These are phyloP conservation scores for Leishmania turanica DNA, from an alignment of 208 protist species.

Conservation along the genomic window DNA sequence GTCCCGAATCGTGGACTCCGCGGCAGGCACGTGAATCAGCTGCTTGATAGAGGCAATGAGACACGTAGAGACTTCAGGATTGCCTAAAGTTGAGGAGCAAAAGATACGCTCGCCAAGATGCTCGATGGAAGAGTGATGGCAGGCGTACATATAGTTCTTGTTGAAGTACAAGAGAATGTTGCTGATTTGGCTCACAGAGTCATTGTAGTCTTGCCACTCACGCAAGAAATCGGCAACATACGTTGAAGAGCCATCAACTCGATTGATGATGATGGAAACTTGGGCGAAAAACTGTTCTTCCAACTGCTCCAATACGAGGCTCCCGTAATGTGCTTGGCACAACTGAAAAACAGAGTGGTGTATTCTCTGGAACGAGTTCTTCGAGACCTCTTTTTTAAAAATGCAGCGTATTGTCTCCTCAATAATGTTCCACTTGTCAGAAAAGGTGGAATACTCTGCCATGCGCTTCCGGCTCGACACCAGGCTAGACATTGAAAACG, in stretches of 20 bases:
- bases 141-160: slow-evolving; percentile 47
- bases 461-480: slow-evolving; percentile 30
- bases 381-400: slow-evolving; percentile 46
- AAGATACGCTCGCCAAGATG: slow-evolving; percentile 60
- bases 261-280: slow-evolving; percentile 32
- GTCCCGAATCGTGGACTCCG: slow-evolving; percentile 19
- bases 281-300: slow-evolving; percentile 44
- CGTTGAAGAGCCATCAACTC: slow-evolving; percentile 22
- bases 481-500: slow-evolving; percentile 12
- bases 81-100: slow-evolving; percentile 30
- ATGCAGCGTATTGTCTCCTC: slow-evolving; percentile 53
- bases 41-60: slow-evolving; percentile 25
- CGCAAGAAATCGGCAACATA: slow-evolving; percentile 49
- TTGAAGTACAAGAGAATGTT: slow-evolving; percentile 69
- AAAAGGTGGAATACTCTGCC: slow-evolving; percentile 33
- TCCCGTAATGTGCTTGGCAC: slow-evolving; percentile 53
- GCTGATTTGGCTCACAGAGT: slow-evolving; percentile 49
- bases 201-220: slow-evolving; percentile 57
- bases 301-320: slow-evolving; percentile 43
- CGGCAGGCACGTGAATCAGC: slow-evolving; percentile 13
- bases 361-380: slow-evolving; percentile 76
- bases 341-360: slow-evolving; percentile 79
- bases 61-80: slow-evolving; percentile 21
- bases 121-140: slow-evolving; percentile 42
- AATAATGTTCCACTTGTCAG: slow-evolving; percentile 68